Evolutionary conservation across 2,329 filamentous ascomycete species (phyloP).

Genomic region (Taxawa tesnikishii): DNA sequence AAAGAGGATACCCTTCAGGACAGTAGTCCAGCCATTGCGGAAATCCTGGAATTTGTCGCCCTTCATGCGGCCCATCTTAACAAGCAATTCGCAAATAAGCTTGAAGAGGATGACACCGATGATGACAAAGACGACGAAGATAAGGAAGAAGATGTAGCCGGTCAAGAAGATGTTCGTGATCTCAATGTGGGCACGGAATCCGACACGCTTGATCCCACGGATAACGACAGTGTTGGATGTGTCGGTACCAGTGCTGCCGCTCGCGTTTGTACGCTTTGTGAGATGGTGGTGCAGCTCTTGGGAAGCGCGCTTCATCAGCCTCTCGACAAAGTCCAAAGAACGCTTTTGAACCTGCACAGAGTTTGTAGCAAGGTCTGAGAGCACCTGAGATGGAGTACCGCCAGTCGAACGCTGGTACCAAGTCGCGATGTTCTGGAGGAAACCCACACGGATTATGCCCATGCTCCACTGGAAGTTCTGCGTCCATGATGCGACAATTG

Average conservation of each 20-base stretch:
- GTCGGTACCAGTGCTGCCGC: conserved; percentile 16
- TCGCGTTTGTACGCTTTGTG: conserved; percentile 24
- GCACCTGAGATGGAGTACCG: conserved; percentile 66
- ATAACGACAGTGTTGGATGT: conserved; percentile 39
- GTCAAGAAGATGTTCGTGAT: conserved; percentile 89
- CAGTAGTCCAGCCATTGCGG: conserved; percentile 84
- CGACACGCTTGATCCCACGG: conserved; percentile 77
- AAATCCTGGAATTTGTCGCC: conserved; percentile 83
- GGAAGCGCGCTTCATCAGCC: conserved; percentile 43
- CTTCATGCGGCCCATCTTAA: conserved; percentile 67
- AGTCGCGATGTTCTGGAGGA: conserved; percentile 77
- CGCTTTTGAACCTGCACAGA: conserved; percentile 77
- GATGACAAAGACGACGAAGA: conserved; percentile 67
- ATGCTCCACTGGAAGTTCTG: conserved; percentile 98
- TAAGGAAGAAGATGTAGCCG: conserved; percentile 74
- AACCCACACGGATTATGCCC: conserved; percentile 82
- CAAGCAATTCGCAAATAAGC: conserved; percentile 61
- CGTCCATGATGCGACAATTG: conserved; percentile 84
- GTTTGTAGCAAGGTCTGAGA: conserved; percentile 59
- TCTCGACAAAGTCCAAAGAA: conserved; percentile 31
- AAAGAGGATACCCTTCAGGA: conserved; percentile 89
- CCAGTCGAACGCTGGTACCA: conserved; percentile 95
- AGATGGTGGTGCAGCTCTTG: conserved; percentile 26
- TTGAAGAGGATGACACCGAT: conserved; percentile 69
- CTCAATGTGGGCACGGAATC: conserved; percentile 76